Percentiles rank a stretch among this genome's conserved stretches.
These are phyloP conservation scores for Vigna nakashimae DNA, from an alignment of 306 rosid genomes.

Conservation along the genomic window DNA sequence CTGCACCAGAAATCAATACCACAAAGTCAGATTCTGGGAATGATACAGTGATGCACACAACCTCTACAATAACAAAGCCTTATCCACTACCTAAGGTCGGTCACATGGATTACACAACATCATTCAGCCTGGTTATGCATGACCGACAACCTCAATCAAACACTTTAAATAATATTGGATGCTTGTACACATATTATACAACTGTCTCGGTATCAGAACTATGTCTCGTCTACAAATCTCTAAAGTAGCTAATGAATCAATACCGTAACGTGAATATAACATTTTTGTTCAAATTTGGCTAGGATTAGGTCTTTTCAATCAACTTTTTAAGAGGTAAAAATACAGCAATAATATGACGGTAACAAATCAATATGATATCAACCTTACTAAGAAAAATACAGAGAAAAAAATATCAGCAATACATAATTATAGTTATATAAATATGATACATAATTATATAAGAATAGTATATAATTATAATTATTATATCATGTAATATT, in stretches of 20 bases:
- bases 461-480: no score
- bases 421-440: no score
- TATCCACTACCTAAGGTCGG: no score
- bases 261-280: background rate
- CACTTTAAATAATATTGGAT: background rate
- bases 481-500: no score
- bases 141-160: background rate
- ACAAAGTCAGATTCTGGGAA: slow-evolving; percentile 35
- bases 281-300: no score
- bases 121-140: background rate
- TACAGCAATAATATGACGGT: background rate
- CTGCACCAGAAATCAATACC: slow-evolving; percentile 58
- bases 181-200: background rate
- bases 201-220: background rate
- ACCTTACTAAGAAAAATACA: background rate
- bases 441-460: no score
- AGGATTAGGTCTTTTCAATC: background rate
- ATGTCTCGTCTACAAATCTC: background rate
- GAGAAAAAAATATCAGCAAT: no score
- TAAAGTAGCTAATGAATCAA: background rate
- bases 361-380: background rate
- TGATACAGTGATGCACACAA: slow-evolving; percentile 10
- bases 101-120: background rate
- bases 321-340: background rate
- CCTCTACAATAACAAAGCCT: background rate